Evolutionary conservation across 1,284 basidiomycete species (phyloP), one percentile per base, ranked within the genome.

Genomic region (Ustanciosporium gigantosporum): DNA sequence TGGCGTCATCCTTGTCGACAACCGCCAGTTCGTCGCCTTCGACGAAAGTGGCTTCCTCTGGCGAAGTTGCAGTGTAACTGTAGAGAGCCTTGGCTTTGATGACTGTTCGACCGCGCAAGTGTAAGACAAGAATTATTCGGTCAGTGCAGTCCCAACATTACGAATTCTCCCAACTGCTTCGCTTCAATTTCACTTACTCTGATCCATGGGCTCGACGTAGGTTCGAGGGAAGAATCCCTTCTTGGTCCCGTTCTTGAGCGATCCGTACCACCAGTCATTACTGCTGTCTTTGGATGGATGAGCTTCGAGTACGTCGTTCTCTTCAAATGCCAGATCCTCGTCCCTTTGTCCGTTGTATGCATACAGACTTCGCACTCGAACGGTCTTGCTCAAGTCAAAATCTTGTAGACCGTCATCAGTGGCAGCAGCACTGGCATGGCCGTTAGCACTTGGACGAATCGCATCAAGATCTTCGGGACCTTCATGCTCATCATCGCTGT

Each of bases 171-270:
- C n/a, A n/a, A n/a, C n/a, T n/a, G n/a, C n/a, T n/a, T n/a, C n/a
- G n/a, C n/a, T n/a, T n/a, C 29, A 44, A 20, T 16, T 5, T 15
- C 14, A 68, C 58, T 64, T 46, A 59, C 64, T 48, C 9, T 62
- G 44, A 15, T 65, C 48, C 9, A 76, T 65, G 8, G 42, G 41
- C 41, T 53, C 61, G 6, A 76, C 64, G 73, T 96, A 98, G 1
- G 87, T 86, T 74, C 87, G 87, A 0, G 95, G 95, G 84, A 97
- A 90, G 81, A 92, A 87, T 2, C 94, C 94, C 36, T 85, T 83
- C 72, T 84, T 85, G 15, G 87, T 85, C 31, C 83, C 84, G 35
- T 81, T 84, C 16, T 87, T 79, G 9, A 85, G 76, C n/a, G 82
- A 87, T 31, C 91, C 94, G 77, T 89, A 91, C 89, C 91, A 93